These are phyloP conservation scores for Hypoxylon sp. DNA, from an alignment of 2,329 filamentous ascomycete genomes.

Conservation along the genomic window DNA sequence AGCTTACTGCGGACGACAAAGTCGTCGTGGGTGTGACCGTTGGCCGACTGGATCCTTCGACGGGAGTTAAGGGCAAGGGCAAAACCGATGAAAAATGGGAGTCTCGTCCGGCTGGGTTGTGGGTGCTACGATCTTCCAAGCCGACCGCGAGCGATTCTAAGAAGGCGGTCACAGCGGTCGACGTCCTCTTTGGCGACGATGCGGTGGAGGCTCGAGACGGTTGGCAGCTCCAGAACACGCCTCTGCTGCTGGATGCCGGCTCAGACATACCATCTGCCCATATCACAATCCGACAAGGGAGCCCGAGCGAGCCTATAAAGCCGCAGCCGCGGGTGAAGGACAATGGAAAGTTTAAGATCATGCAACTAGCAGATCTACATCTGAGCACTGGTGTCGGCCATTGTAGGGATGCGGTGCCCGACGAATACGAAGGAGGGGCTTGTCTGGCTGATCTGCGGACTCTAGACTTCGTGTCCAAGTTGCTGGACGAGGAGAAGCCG, in stretches of 20 bases:
- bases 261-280: slow-evolving; percentile 77
- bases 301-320: slow-evolving; percentile 73
- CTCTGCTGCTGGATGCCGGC: slow-evolving; percentile 77
- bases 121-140: slow-evolving; percentile 82
- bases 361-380: slow-evolving; percentile 96
- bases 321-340: slow-evolving; percentile 84
- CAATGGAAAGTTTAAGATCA: slow-evolving; percentile 95
- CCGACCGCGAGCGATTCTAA: slow-evolving; percentile 81
- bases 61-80: slow-evolving; percentile 67
- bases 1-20: slow-evolving; percentile 79
- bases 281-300: slow-evolving; percentile 83
- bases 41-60: slow-evolving; percentile 77
- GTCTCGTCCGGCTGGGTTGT: slow-evolving; percentile 80
- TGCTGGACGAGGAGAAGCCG: slow-evolving; percentile 93
- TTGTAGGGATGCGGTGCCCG: slow-evolving; percentile 89
- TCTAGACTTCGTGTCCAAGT: slow-evolving; percentile 85
- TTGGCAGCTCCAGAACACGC: slow-evolving; percentile 84
- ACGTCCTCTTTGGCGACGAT: slow-evolving; percentile 91
- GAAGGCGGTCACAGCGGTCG: slow-evolving; percentile 82
- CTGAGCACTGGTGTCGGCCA: slow-evolving; percentile 88
- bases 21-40: slow-evolving; percentile 86
- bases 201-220: slow-evolving; percentile 89
- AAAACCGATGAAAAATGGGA: slow-evolving; percentile 80
- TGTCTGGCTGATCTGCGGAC: slow-evolving; percentile 95
- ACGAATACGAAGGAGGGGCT: slow-evolving; percentile 77